These are phyloP conservation scores for Decorospora gaudefroyi DNA, from an alignment of 2,329 filamentous ascomycete species.

Conservation along the genomic window DNA sequence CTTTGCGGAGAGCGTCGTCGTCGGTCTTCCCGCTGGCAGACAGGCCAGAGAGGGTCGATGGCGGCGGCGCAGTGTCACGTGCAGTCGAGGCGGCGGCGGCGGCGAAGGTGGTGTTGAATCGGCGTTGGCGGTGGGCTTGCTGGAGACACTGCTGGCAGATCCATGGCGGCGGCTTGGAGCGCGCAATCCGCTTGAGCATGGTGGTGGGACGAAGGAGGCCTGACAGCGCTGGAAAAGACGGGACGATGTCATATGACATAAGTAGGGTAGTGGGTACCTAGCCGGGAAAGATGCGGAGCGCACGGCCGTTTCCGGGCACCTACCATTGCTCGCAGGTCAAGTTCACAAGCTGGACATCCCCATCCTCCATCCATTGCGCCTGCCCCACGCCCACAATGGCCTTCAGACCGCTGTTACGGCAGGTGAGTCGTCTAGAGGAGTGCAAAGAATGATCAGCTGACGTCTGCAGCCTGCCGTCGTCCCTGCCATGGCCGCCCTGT, in stretches of 20 bases:
- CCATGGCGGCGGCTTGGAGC: slow-evolving; percentile 53
- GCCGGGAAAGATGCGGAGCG: slow-evolving; percentile 10
- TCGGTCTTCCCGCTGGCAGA: slow-evolving; percentile 60
- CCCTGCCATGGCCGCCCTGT: slow-evolving; percentile 52
- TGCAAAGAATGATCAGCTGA: slow-evolving; percentile 9
- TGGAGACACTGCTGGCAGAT: slow-evolving; percentile 65
- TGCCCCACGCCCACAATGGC: slow-evolving; percentile 52
- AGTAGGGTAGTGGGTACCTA: slow-evolving; percentile 24
- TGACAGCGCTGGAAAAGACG: slow-evolving; percentile 2
- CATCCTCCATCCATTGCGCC: slow-evolving; percentile 43
- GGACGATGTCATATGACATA: slow-evolving; percentile 25
- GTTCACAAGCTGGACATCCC: slow-evolving; percentile 24
- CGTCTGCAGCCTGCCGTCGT: slow-evolving; percentile 54
- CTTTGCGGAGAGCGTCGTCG: slow-evolving; percentile 73
- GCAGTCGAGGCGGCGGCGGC: slow-evolving; percentile 42
- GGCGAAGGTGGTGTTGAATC: slow-evolving; percentile 51
- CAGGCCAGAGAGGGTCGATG: slow-evolving; percentile 44
- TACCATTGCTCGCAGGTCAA: slow-evolving; percentile 25
- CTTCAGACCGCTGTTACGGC: slow-evolving; percentile 58
- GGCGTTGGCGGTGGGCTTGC: slow-evolving; percentile 40
- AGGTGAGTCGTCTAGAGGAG: slow-evolving; percentile 47
- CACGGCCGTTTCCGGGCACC: slow-evolving; percentile 12
- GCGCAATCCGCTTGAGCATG: slow-evolving; percentile 51
- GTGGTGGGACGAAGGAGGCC: slow-evolving; percentile 12
- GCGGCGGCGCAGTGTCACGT: slow-evolving; percentile 33